These are phyloP conservation scores for Xylaria acuta DNA, from an alignment of 495 filamentous ascomycete species.

Conservation along the genomic window DNA sequence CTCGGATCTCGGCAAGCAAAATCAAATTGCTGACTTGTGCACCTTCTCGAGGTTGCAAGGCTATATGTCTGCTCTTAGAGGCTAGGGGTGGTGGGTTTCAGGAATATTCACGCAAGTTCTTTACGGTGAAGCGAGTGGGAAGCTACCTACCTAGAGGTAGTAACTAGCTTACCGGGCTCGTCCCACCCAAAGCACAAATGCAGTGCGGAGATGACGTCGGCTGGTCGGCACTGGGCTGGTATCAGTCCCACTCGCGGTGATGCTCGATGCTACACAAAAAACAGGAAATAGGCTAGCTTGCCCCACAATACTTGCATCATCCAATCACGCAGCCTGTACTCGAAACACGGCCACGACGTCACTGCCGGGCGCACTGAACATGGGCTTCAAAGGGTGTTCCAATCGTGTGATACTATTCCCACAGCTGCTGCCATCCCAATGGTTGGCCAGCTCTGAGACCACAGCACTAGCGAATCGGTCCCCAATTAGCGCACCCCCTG, in stretches of 20 bases:
- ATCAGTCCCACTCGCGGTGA: background rate
- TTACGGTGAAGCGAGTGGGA: background rate
- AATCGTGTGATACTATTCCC: slow-evolving; percentile 14
- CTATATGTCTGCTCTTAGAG: background rate
- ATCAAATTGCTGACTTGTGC: background rate
- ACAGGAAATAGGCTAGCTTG: slow-evolving; percentile 27
- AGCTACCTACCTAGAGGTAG: background rate
- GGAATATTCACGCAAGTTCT: background rate
- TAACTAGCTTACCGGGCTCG: background rate
- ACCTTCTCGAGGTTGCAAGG: background rate
- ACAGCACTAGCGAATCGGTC: slow-evolving; percentile 12
- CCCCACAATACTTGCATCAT: background rate
- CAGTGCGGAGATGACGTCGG: slow-evolving; percentile 20
- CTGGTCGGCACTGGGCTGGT: background rate
- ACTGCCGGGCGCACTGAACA: slow-evolving; percentile 23
- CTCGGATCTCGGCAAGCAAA: slow-evolving; percentile 16
- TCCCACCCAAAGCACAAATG: background rate
- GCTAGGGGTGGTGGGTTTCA: background rate
- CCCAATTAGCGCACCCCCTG: slow-evolving; percentile 15
- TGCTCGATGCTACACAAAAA: slow-evolving; percentile 25
- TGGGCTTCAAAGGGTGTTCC: background rate
- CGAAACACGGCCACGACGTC: slow-evolving; percentile 38
- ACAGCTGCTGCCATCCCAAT: slow-evolving; percentile 9
- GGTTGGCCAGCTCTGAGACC: background rate
- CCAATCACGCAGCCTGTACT: slow-evolving; percentile 5